A percentile compares a stretch with the other conserved stretches of the same genome.
These are phyloP conservation scores for Tulasnella sp. DNA, from an alignment of 768 basidiomycete genomes.

Conservation along the genomic window DNA sequence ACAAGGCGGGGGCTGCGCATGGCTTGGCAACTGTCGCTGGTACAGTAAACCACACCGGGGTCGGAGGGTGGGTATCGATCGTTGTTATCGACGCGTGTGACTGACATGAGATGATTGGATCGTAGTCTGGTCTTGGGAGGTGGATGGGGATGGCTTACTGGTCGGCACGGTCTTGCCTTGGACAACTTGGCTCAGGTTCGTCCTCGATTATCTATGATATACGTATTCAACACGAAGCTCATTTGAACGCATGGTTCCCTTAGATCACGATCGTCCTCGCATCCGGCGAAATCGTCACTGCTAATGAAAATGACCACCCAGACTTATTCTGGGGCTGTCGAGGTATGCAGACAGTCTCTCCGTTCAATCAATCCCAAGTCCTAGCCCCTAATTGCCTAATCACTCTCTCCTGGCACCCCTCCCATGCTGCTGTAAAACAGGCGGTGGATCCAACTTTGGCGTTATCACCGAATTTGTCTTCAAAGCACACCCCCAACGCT, in stretches of 20 bases:
- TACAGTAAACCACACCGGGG: conserved; percentile 10
- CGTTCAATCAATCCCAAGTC: conserved; percentile 22
- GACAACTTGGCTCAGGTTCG: conserved; percentile 36
- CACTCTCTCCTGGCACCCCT: background rate
- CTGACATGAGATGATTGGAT: background rate
- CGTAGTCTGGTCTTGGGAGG: conserved; percentile 49
- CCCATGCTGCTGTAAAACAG: background rate
- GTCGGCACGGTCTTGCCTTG: conserved; percentile 34
- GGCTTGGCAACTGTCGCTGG: conserved; percentile 20
- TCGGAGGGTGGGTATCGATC: background rate
- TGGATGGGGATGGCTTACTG: conserved; percentile 54
- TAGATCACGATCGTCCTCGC: conserved; percentile 26
- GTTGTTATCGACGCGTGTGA: background rate
- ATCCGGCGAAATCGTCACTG: conserved; percentile 23
- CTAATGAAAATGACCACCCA: conserved; percentile 12
- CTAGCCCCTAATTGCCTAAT: background rate
- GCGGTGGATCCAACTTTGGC: conserved; percentile 35
- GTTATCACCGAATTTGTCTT: conserved; percentile 49
- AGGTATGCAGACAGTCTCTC: conserved; percentile 15
- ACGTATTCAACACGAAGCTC: background rate
- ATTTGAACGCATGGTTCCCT: conserved; percentile 29
- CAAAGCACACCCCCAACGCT: conserved; percentile 50
- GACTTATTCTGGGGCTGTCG: conserved; percentile 27
- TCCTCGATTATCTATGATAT: background rate
- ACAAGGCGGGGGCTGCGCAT: background rate